Evolutionary conservation across 2,329 filamentous ascomycete genomes (phyloP), one percentile per base, ranked within the genome.

Genomic region (Xylariales sp.): DNA sequence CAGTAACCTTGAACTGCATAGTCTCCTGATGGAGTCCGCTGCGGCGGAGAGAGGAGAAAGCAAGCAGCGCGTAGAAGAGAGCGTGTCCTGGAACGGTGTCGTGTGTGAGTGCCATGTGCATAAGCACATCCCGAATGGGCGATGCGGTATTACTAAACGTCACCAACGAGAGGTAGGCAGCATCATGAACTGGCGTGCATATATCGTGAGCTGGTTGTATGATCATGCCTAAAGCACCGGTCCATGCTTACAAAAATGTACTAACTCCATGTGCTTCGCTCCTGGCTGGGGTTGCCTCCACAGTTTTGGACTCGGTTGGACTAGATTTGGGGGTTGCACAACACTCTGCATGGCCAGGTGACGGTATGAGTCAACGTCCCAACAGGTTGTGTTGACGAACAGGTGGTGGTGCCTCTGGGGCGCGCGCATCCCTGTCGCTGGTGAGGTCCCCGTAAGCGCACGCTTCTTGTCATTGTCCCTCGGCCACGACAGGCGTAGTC

Each of bases 401-500:
- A 46, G 42, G 22, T 41, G 32, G 14, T 31, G n/a, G 9, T 6
- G 31, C 9, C 32, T 21, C 3, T 21, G n/a, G 14, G 15, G 18
- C 14, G 10, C 10, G 14, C 32, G 14, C 9, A 9, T 15, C 15
- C 9, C 29, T 7, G 29, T 14, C 7, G 29, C 9, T 10, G 14
- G 9, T 32, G 14, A 32, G 11, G 6, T 25, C 6, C 19, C 42
- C 3, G 48, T 45, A 4, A 56, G 46, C 2, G 53, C 44, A 20
- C 56, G 56, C 36, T 39, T 52, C 31, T 46, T 46, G 37, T 61
- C 52, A 24, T 40, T 38, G 18, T 46, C 44, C 27, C 48, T 48
- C 2, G 57, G 58, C 58, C 58, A 61, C 5, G 57, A 61, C 7
- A 61, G 42, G 4, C 56, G 54, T 10, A 53, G 8, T 3, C 34